These are phyloP conservation scores for Colletotrichum eremochloae DNA, from an alignment of 2,329 filamentous ascomycete genomes.

Conservation along the genomic window DNA sequence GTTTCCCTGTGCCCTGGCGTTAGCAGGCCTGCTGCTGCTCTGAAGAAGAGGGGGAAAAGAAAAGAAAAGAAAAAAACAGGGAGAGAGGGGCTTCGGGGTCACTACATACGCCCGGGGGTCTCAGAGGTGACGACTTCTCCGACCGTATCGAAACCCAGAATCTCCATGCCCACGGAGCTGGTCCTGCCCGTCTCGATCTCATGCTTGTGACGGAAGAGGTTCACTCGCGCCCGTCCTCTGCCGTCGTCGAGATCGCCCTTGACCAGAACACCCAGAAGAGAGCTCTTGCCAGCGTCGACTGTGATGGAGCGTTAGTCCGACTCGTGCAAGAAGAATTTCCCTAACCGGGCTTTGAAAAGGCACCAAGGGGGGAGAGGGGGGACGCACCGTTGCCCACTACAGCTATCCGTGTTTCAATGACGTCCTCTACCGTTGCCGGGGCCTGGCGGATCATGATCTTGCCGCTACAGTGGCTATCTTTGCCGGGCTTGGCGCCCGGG, in stretches of 20 bases:
- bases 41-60: background rate
- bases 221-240: conserved; percentile 91
- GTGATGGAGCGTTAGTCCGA: conserved; percentile 4
- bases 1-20: conserved; percentile 57
- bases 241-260: conserved; percentile 97
- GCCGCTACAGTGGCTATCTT: conserved; percentile 82
- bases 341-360: background rate
- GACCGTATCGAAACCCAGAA: conserved; percentile 93
- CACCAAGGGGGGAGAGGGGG: too few species aligned
- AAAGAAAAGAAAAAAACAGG: too few species aligned
- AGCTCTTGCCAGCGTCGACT: conserved; percentile 97
- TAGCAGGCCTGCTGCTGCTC: conserved; percentile 31
- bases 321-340: background rate
- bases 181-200: conserved; percentile 96
- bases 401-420: conserved; percentile 95
- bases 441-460: conserved; percentile 86
- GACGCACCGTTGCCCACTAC: conserved; percentile 89
- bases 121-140: conserved; percentile 87
- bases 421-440: conserved; percentile 82
- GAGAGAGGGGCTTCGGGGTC: background rate
- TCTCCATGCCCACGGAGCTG: conserved; percentile 98
- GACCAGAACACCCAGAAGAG: conserved; percentile 93
- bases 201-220: conserved; percentile 97
- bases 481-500: conserved; percentile 69
- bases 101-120: conserved; percentile 79